phyloP scores from a whole-genome alignment of 345 rosid species.

The Syzygium grande region DNA sequence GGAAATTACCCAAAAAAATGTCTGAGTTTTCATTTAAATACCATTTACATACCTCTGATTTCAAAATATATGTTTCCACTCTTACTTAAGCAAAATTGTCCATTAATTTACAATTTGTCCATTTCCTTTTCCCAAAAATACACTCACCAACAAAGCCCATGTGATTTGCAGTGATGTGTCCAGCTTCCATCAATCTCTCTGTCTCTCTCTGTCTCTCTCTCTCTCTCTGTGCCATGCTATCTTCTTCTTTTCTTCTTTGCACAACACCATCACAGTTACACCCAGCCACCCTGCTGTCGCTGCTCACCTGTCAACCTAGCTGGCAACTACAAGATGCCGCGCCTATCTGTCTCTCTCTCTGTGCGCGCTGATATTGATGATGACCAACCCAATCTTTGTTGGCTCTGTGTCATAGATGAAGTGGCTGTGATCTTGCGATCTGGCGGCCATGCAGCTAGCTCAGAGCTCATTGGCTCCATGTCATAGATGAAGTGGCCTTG shows the following conservation, averaged over 20 bases:
- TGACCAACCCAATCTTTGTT: background rate
- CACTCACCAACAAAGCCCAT: background rate
- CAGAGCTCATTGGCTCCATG: background rate
- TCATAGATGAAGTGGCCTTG: background rate
- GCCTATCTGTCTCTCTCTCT: background rate
- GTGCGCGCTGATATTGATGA: background rate
- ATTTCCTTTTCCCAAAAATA: background rate
- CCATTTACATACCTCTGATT: background rate
- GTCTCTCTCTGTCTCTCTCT: background rate
- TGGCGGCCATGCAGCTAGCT: background rate
- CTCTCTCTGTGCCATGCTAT: background rate
- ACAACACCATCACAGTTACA: background rate
- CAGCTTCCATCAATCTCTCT: background rate
- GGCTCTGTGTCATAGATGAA: background rate
- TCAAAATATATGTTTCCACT: background rate
- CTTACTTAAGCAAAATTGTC: background rate
- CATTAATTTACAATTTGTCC: no score
- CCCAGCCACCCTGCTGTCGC: background rate
- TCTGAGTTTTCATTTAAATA: background rate
- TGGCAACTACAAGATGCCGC: background rate
- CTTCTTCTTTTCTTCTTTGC: background rate
- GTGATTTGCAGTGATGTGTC: background rate
- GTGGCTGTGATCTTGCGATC: background rate
- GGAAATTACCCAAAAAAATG: background rate
- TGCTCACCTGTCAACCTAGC: background rate